Evolutionary conservation across 2,329 filamentous ascomycete genomes (phyloP).

Genomic region (Apiospora phragmitis): DNA sequence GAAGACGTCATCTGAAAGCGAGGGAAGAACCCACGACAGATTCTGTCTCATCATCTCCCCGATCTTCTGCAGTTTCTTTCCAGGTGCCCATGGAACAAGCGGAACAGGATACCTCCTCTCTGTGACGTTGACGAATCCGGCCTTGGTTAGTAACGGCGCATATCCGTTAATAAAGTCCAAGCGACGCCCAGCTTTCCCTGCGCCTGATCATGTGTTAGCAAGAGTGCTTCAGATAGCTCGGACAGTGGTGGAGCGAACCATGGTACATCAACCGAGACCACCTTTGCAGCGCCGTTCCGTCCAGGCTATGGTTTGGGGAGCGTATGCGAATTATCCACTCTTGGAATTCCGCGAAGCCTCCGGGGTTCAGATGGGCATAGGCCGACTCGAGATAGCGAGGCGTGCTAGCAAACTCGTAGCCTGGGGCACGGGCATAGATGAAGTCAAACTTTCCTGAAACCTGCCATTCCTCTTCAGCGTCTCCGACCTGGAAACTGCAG

Average conservation of each 20-base stretch:
- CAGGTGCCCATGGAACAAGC: constrained; percentile 31
- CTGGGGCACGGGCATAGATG: constrained; percentile 32
- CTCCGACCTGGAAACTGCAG: constrained; percentile 23
- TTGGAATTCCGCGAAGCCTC: constrained; percentile 36
- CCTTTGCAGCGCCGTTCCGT: constrained; percentile 26
- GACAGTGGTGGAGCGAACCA: not conserved
- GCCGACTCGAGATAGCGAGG: constrained; percentile 25
- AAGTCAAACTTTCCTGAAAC: constrained; percentile 27
- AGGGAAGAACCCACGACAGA: not conserved
- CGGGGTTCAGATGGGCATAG: constrained; percentile 33
- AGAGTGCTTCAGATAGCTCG: too few relatives aligned
- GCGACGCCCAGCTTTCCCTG: too few relatives aligned
- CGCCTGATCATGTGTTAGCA: too few relatives aligned
- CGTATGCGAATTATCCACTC: constrained; percentile 35
- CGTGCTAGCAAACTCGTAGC: constrained; percentile 22
- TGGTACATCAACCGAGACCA: not conserved
- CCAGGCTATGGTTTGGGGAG: constrained; percentile 30
- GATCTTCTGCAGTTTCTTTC: constrained; percentile 28
- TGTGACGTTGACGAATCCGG: constrained; percentile 22
- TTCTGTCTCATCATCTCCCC: constrained; percentile 31
- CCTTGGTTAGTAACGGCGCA: not conserved
- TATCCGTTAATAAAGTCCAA: not conserved
- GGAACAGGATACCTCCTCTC: constrained; percentile 25
- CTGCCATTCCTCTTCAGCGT: constrained; percentile 28
- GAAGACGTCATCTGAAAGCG: not conserved